Base-by-base conservation (phyloP, 805 yeast species). In the Scheffersomyces coipomensis region DNA sequence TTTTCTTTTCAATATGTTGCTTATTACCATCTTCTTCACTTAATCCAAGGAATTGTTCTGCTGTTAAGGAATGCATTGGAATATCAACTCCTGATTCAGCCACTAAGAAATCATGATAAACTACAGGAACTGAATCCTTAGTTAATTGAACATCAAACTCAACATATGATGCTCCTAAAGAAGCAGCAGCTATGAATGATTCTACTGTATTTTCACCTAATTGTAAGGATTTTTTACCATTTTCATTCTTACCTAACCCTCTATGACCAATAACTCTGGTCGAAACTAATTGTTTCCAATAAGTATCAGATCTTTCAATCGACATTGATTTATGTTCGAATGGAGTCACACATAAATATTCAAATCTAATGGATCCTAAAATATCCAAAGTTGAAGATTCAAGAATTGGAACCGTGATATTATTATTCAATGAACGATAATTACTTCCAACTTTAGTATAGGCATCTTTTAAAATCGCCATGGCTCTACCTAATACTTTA, bases 111-210 rank as follows among this genome's bases (percentile, higher is more conserved):
- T 91, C 98, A 60, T 91, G 98, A 55, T 91, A 91, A 21, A 91
- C 85, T 5, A 91, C 98, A 2, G 98, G 97, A 9, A 88, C 81
- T 47, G 73, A 72, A 60, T 91, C 98, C 56, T 89, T 88, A 12
- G 98, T 91, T 49, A 91, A 69, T 58, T 91, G 98, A 33, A 91
- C 98, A 62, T 91, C 98, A 58, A 91, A 91, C 63, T 91, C 98
- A 37, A 91, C 97, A 55, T 91, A 91, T 2, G 95, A 84, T 1
- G 98, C 98, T 29, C 98, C 98, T 48, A 91, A 68, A 2, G 95
- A 88, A 0, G 97, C 96, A 0, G 98, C 98, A 10, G 96, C 95
- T 56, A 91, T 85, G 53, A 91, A 91, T 0, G 96, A 86, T 53
- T 91, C 97, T 16, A 91, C 85, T 0, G 98, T 91, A 59, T 91